Evolutionary conservation across 352 stramenopile species (phyloP).

Genomic region (Globisporangium nagaii): DNA sequence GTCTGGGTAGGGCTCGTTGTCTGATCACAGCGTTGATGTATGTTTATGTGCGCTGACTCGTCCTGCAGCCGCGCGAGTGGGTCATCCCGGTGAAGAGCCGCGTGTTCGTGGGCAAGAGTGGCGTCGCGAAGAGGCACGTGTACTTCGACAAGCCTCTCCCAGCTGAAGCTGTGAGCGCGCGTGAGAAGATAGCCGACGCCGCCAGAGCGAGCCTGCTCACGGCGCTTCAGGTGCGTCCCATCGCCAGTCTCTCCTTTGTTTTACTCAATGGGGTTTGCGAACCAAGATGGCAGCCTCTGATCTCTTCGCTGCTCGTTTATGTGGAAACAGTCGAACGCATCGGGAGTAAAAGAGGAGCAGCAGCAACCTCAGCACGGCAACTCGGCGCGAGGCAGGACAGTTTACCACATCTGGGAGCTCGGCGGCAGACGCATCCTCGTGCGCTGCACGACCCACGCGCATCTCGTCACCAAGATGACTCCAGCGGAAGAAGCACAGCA

Average conservation of each 20-base stretch:
- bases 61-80: constrained; percentile 31
- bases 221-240: constrained; percentile 22
- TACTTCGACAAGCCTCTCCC: constrained; percentile 51
- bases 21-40: no score
- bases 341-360: no score
- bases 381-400: constrained; percentile 5
- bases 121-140: constrained; percentile 33
- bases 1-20: no score
- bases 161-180: constrained; percentile 15
- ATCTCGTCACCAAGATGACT: constrained; percentile 5
- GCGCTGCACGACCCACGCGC: constrained; percentile 36
- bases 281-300: no score
- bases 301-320: not conserved
- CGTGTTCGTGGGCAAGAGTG: constrained; percentile 20
- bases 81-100: constrained; percentile 55
- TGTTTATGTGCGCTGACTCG: not conserved
- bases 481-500: not conserved
- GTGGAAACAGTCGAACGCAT: not conserved
- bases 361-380: not conserved
- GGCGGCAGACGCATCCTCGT: constrained; percentile 50
- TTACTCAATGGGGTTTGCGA: no score
- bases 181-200: constrained; percentile 26
- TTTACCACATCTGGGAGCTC: constrained; percentile 71
- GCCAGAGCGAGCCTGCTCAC: constrained; percentile 20
- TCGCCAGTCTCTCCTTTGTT: no score